Evolutionary conservation across 164 flowering plant genomes (phyloP).

Genomic region (Stephania cephalantha): DNA sequence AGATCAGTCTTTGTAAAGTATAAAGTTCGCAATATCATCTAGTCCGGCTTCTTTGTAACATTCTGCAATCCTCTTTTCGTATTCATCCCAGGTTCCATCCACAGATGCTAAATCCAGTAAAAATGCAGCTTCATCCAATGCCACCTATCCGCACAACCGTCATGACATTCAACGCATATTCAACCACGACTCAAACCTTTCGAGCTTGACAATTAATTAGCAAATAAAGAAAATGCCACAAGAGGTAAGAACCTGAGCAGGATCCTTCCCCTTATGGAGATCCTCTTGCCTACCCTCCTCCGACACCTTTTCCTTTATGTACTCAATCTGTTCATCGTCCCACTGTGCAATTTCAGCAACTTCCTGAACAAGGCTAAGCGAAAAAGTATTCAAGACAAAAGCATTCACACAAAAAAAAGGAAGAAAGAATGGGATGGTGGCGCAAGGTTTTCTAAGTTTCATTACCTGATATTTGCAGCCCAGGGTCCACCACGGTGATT

Average conservation of each 20-base stretch:
- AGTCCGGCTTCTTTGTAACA: conserved; percentile 79
- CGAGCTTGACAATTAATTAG: neutral
- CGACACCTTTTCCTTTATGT: conserved; percentile 60
- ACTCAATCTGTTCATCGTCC: conserved; percentile 88
- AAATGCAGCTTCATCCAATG: conserved; percentile 89
- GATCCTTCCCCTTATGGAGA: conserved; percentile 71
- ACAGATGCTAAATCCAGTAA: conserved; percentile 83
- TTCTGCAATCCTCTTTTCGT: conserved; percentile 57
- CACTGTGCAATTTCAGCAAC: conserved; percentile 81
- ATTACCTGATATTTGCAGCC: conserved; percentile 75
- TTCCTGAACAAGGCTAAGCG: conserved; percentile 39
- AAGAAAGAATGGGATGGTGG: neutral
- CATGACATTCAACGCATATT: neutral
- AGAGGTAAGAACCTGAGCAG: conserved; percentile 51
- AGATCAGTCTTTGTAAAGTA: conserved; percentile 48
- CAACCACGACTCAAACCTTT: neutral
- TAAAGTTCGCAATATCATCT: conserved; percentile 55
- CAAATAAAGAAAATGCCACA: neutral
- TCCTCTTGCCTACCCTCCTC: conserved; percentile 77
- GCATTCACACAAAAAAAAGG: neutral
- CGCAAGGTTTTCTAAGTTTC: neutral
- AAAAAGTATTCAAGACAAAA: neutral
- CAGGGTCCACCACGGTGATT: conserved; percentile 97
- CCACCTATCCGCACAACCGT: conserved; percentile 40
- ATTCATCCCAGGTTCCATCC: conserved; percentile 76